Evolutionary conservation across 108 stramenopile genomes (phyloP).

Genomic region (Skeletonema tropicum): DNA sequence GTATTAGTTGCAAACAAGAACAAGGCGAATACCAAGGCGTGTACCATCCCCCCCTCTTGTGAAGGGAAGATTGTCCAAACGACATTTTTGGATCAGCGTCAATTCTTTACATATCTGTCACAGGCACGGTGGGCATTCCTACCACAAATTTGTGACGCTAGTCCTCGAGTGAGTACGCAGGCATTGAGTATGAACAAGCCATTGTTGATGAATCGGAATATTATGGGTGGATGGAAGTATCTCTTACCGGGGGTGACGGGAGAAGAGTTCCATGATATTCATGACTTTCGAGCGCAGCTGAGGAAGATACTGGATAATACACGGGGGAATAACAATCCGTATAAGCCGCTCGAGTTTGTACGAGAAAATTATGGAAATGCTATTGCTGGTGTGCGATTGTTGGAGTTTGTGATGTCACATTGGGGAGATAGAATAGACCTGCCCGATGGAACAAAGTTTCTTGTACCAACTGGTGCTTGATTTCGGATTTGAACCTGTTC

Average conservation of each 20-base stretch:
- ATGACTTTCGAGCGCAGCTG: slow-evolving; percentile 38
- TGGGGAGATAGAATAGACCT: slow-evolving; percentile 36
- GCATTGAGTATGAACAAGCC: slow-evolving; percentile 50
- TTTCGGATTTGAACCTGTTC: neutral
- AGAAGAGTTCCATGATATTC: slow-evolving; percentile 50
- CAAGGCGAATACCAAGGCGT: slow-evolving; percentile 40
- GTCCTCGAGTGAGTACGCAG: slow-evolving; percentile 53
- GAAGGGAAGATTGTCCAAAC: slow-evolving; percentile 49
- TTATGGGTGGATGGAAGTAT: slow-evolving; percentile 58
- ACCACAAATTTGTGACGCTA: slow-evolving; percentile 53
- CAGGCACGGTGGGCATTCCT: slow-evolving; percentile 49
- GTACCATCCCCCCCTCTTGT: slow-evolving; percentile 36
- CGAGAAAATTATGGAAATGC: slow-evolving; percentile 30
- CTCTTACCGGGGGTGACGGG: slow-evolving; percentile 42
- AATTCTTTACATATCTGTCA: slow-evolving; percentile 43
- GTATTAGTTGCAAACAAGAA: slow-evolving; percentile 53
- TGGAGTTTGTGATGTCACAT: slow-evolving; percentile 32
- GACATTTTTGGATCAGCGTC: slow-evolving; percentile 39
- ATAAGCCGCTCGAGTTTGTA: slow-evolving; percentile 32
- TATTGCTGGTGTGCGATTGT: slow-evolving; percentile 26
- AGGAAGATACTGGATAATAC: slow-evolving; percentile 44
- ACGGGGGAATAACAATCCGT: slow-evolving; percentile 32
- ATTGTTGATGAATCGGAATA: slow-evolving; percentile 53
- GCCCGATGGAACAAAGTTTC: slow-evolving; percentile 29
- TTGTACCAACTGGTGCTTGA: slow-evolving; percentile 45